phyloP scores from a whole-genome alignment of 192 early-diverging fungal genomes.

The Gaertneriomyces semiglobifer region DNA sequence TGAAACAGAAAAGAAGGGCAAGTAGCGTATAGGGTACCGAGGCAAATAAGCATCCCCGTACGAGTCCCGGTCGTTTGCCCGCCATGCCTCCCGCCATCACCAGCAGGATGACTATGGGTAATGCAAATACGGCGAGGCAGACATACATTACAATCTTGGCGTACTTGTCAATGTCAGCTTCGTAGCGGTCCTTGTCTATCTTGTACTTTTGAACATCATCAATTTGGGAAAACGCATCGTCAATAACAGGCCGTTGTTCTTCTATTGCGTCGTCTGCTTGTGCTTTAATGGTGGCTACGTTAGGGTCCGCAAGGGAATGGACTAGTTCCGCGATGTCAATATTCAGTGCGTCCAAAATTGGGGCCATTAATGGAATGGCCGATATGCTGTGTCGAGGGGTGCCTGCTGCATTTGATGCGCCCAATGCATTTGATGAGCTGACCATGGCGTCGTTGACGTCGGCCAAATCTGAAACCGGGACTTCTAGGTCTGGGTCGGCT shows the following conservation, averaged over 20 bases:
- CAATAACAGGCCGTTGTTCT: not conserved
- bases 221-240: not conserved
- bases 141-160: slow-evolving; percentile 5
- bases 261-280: not conserved
- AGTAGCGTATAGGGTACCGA: slow-evolving; percentile 23
- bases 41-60: slow-evolving; percentile 16
- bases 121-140: slow-evolving; percentile 3
- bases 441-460: too few relatives aligned
- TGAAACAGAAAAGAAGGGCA: slow-evolving; percentile 7
- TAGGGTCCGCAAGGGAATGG: not conserved
- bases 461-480: too few relatives aligned
- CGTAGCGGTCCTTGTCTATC: not conserved
- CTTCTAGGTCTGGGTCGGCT: too few relatives aligned
- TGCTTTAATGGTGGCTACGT: not conserved
- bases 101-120: slow-evolving; percentile 20
- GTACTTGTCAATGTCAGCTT: not conserved
- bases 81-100: slow-evolving; percentile 15
- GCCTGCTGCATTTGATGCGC: too few relatives aligned
- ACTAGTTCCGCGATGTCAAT: too few relatives aligned
- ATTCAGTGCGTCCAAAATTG: too few relatives aligned
- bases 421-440: too few relatives aligned
- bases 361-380: too few relatives aligned
- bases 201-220: slow-evolving; percentile 22
- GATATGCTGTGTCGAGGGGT: too few relatives aligned
- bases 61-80: slow-evolving; percentile 6